Conservation (phyloP, 2,329 filamentous ascomycete genomes). For the Diaporthe sp. region DNA sequence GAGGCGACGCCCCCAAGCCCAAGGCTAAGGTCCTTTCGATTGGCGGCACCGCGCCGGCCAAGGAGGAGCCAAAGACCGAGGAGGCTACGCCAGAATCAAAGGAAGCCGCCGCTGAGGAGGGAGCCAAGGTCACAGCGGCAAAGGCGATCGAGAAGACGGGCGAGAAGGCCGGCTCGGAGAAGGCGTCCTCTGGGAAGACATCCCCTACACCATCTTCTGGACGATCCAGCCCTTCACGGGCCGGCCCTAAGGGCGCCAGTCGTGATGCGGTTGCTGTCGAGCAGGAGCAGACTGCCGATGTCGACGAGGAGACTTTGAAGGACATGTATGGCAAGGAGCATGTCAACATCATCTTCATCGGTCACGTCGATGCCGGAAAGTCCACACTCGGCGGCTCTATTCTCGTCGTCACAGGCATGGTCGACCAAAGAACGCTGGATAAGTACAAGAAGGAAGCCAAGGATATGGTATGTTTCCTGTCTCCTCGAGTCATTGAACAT, state of each 20-base stretch:
- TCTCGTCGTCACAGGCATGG: constrained; percentile 95
- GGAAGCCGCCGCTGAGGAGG: constrained; percentile 72
- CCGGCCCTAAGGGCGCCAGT: constrained; percentile 61
- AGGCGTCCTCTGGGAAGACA: constrained; percentile 69
- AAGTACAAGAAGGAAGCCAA: constrained; percentile 98
- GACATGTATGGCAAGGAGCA: constrained; percentile 96
- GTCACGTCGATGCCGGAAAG: constrained; percentile 98
- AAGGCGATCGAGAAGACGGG: constrained; percentile 96
- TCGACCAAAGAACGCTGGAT: constrained; percentile 98
- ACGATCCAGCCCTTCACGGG: constrained; percentile 81
- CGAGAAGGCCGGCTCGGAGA: constrained; percentile 58
- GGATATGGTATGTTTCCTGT: constrained; percentile 67
- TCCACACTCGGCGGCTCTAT: constrained; percentile 96
- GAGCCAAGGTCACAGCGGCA: constrained; percentile 84
- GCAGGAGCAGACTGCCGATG: constrained; percentile 83
- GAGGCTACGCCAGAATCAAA: constrained; percentile 61
- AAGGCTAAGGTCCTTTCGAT: constrained; percentile 74
- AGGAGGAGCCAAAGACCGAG: constrained; percentile 58
- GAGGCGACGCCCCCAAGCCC: constrained; percentile 64
- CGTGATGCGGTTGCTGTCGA: constrained; percentile 86
- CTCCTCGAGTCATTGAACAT: neutral
- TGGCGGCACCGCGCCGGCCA: constrained; percentile 51
- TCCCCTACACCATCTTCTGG: constrained; percentile 88
- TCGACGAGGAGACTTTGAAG: constrained; percentile 80
- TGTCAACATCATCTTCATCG: constrained; percentile 97